These are phyloP conservation scores for Diaporthe longicolla DNA, from an alignment of 2,329 filamentous ascomycete genomes.

Conservation along the genomic window DNA sequence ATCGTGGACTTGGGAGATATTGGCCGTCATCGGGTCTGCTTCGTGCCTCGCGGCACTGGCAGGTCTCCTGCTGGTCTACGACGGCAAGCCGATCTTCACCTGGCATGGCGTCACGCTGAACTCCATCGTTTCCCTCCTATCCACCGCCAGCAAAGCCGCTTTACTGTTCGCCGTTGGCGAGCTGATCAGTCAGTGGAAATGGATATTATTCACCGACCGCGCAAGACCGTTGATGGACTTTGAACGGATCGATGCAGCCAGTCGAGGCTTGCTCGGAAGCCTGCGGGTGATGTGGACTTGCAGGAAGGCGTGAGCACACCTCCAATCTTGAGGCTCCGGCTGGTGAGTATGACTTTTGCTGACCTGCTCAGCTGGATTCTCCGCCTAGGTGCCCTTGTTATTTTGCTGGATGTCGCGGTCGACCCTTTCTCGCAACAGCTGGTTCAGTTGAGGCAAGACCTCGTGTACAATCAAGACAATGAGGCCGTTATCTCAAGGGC, in stretches of 20 bases:
- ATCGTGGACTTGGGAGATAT: constrained; percentile 6
- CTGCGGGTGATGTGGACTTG: constrained; percentile 11
- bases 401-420: constrained; percentile 18
- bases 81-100: constrained; percentile 16
- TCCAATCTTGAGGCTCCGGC: not conserved
- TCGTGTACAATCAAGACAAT: constrained; percentile 7
- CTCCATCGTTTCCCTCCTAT: constrained; percentile 31
- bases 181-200: constrained; percentile 37
- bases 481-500: not conserved
- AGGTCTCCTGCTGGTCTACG: not conserved
- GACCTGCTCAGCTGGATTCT: not conserved
- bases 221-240: constrained; percentile 30
- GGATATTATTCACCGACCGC: constrained; percentile 21
- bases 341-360: not conserved
- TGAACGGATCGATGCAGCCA: constrained; percentile 33
- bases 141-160: constrained; percentile 16
- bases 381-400: constrained; percentile 28
- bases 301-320: constrained; percentile 1
- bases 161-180: constrained; percentile 23
- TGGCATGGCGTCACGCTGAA: constrained; percentile 34
- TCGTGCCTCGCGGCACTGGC: constrained; percentile 11
- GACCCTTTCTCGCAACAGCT: constrained; percentile 38
- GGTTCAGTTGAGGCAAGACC: constrained; percentile 19
- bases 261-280: constrained; percentile 35
- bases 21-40: constrained; percentile 4